Evolutionary conservation across 306 rosid genomes (phyloP), one percentile per base, ranked within the genome.

Genomic region (Adenanthera pavonina): DNA sequence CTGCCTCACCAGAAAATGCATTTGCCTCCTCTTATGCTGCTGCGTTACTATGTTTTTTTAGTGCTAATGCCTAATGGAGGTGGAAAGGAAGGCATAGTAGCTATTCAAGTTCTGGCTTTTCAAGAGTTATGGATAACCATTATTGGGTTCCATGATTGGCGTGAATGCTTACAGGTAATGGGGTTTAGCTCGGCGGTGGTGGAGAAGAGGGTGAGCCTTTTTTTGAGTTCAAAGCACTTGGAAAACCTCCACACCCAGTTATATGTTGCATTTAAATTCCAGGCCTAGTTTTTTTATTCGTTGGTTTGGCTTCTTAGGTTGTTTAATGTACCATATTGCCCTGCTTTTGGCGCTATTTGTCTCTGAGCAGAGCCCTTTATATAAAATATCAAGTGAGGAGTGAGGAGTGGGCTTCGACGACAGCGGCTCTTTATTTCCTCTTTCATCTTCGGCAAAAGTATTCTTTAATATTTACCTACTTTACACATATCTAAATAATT

Each of bases 131-230:
- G 30, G 73, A 68, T 67, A 17, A 77, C 74, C 77, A 75, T 78
- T 75, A 80, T 65, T 88, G 88, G 85, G 68, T 79, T 89, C 80
- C 88, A 89, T 86, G 87, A 85, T 59, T 75, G 47, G 78, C 64
- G 77, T 78, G 81, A 47, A 34, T 75, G 81, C 70, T 82, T 72
- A 4, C n/a, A 79, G 81, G 72, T 77, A 74, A 80, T 78, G 74
- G 25, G 68, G 87, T 76, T 75, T 52, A 61, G 80, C 47, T 65
- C 25, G 57, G 70, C 36, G 81, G 85, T 74, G 85, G 78, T 43
- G 68, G 84, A 64, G 78, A 14, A 52, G 83, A 76, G 74, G 85
- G 73, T 77, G 81, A 85, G 81, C 85, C n/a, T 72, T 72, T 41
- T 70, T 78, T 48, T 35, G 54, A 76, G 80, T 88, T 85, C 85